These are phyloP conservation scores for Didymella segeticola DNA, from an alignment of 2,329 filamentous ascomycete species.

Conservation along the genomic window DNA sequence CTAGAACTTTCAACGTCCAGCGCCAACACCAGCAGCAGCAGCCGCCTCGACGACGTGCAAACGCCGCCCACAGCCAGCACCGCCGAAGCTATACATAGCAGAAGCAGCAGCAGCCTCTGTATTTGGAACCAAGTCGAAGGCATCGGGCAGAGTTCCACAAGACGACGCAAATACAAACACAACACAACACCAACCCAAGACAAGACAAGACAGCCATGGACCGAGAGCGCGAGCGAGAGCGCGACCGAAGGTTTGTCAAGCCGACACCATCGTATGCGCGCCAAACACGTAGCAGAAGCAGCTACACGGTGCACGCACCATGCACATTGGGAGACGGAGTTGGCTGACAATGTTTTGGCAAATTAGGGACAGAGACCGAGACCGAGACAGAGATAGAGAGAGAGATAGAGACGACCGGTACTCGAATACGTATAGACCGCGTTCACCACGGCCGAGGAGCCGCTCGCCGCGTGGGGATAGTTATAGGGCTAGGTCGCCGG, in stretches of 20 bases:
- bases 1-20: slow-evolving; percentile 13
- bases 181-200: slow-evolving; percentile 7
- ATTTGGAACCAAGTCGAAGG: too few relatives aligned
- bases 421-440: slow-evolving; percentile 48
- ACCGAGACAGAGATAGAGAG: too few relatives aligned
- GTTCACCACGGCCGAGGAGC: slow-evolving; percentile 42
- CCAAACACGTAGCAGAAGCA: slow-evolving; percentile 5
- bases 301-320: slow-evolving; percentile 11
- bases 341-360: too few relatives aligned
- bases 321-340: too few relatives aligned
- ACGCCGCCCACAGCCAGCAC: neutral
- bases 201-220: slow-evolving; percentile 33
- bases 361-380: too few relatives aligned
- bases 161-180: too few relatives aligned
- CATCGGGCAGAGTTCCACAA: too few relatives aligned
- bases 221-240: slow-evolving; percentile 51
- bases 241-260: slow-evolving; percentile 53
- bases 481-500: slow-evolving; percentile 47
- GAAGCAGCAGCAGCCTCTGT: neutral
- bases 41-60: neutral
- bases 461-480: slow-evolving; percentile 45
- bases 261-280: slow-evolving; percentile 22
- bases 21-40: too few relatives aligned
- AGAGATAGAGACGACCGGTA: slow-evolving; percentile 47
- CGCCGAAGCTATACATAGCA: neutral